phyloP scores from a whole-genome alignment of 345 rosid genomes.

The Cardamine chenopodiifolia region DNA sequence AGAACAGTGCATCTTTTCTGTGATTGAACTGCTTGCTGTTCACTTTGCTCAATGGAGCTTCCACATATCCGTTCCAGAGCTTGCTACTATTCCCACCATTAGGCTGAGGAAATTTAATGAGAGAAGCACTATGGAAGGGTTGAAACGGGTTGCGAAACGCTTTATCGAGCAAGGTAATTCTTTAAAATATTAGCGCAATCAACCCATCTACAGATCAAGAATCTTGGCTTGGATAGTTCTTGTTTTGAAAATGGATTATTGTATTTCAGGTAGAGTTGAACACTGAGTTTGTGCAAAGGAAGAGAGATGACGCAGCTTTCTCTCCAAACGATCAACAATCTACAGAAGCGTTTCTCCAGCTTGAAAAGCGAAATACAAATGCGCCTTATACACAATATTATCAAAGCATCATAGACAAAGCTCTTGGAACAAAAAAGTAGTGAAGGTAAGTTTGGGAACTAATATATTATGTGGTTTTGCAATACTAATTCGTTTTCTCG shows the following conservation, averaged over 20 bases:
- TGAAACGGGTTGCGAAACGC: conserved; percentile 61
- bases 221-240: conserved; percentile 6
- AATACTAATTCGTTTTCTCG: background rate
- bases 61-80: conserved; percentile 90
- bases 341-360: conserved; percentile 79
- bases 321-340: conserved; percentile 87
- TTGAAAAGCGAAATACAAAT: conserved; percentile 56
- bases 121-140: conserved; percentile 59
- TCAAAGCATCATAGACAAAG: conserved; percentile 62
- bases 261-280: conserved; percentile 70
- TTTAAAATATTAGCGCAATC: background rate
- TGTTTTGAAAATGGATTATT: conserved; percentile 7
- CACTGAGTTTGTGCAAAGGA: conserved; percentile 67
- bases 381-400: conserved; percentile 72
- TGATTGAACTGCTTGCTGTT: conserved; percentile 68
- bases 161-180: conserved; percentile 76
- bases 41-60: conserved; percentile 92
- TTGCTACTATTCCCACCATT: conserved; percentile 75
- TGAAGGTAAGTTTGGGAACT: conserved; percentile 19
- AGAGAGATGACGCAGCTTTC: conserved; percentile 81
- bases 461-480: background rate
- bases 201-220: conserved; percentile 1
- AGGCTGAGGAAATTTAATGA: conserved; percentile 68
- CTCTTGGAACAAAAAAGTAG: conserved; percentile 36
- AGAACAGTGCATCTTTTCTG: conserved; percentile 63